A percentile compares a stretch with the other conserved stretches of the same genome.
Evolutionary conservation across 164 flowering plant genomes (phyloP).

Genomic region (Brasenia schreberi): DNA sequence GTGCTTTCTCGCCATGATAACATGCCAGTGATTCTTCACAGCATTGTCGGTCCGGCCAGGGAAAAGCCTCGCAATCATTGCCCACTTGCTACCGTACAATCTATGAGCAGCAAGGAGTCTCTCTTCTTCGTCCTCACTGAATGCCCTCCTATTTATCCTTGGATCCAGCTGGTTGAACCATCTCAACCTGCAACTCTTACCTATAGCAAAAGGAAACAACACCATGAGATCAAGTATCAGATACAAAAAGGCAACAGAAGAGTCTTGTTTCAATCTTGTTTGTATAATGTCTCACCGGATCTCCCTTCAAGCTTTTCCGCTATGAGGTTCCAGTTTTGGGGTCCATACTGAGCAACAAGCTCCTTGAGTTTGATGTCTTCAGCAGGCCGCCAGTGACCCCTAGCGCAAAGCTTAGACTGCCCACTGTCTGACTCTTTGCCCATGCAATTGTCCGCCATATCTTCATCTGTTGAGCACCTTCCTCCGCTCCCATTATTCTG

Average conservation of each 20-base stretch:
- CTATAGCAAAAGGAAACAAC: conserved; percentile 14
- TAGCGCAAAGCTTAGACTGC: conserved; percentile 31
- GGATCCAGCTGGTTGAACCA: conserved; percentile 88
- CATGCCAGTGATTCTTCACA: conserved; percentile 82
- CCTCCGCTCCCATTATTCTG: neutral
- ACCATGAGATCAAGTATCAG: neutral
- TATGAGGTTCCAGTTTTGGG: conserved; percentile 83
- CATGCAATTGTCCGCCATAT: conserved; percentile 1
- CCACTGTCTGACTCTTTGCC: conserved; percentile 6
- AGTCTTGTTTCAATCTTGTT: neutral
- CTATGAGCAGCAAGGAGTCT: conserved; percentile 52
- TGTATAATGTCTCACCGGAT: conserved; percentile 41
- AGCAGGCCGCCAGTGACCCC: conserved; percentile 78
- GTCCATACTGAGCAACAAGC: conserved; percentile 59
- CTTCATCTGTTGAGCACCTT: conserved; percentile 1
- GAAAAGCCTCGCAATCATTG: conserved; percentile 57
- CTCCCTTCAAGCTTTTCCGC: conserved; percentile 70
- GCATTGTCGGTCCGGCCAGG: conserved; percentile 85
- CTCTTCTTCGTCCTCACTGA: conserved; percentile 66
- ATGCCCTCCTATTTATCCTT: conserved; percentile 54
- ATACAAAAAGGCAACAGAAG: neutral
- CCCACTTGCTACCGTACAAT: conserved; percentile 68
- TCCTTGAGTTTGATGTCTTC: conserved; percentile 64
- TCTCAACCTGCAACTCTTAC: conserved; percentile 76
- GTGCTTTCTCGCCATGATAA: conserved; percentile 57